phyloP scores from a whole-genome alignment of 768 basidiomycete species.

The Kwoniella sp. region DNA sequence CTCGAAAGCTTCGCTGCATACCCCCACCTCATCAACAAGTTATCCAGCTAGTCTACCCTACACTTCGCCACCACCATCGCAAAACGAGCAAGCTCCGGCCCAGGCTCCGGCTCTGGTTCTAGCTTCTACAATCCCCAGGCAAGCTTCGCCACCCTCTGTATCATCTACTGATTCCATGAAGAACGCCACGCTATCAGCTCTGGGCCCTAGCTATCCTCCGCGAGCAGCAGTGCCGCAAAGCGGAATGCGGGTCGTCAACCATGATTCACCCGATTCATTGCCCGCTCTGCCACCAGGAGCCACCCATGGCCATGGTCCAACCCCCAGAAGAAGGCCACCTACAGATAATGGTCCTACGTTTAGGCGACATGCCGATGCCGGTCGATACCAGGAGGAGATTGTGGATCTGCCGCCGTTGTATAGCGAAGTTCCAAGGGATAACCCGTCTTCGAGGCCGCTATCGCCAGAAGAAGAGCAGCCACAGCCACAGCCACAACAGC shows the following conservation, averaged over 20 bases:
- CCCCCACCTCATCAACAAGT: constrained; percentile 1
- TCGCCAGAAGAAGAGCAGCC: not conserved
- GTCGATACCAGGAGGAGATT: constrained; percentile 32
- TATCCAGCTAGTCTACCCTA: not conserved
- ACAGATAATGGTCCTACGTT: constrained; percentile 26
- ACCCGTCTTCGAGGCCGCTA: constrained; percentile 1
- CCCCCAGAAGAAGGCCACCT: constrained; percentile 13
- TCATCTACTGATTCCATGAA: not conserved
- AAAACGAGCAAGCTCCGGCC: not conserved
- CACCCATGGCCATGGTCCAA: constrained; percentile 11
- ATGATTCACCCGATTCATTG: constrained; percentile 26
- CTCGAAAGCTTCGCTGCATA: constrained; percentile 16
- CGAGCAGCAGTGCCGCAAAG: not conserved
- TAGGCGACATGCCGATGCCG: constrained; percentile 44
- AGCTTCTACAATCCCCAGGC: constrained; percentile 2
- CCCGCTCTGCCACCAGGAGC: constrained; percentile 26
- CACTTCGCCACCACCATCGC: constrained; percentile 3
- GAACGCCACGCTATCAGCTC: constrained; percentile 3
- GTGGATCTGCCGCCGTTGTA: constrained; percentile 50
- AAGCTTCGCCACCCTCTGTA: constrained; percentile 2
- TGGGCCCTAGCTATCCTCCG: not conserved
- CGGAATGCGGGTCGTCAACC: constrained; percentile 33
- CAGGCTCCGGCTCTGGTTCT: too few species aligned
- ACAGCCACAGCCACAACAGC: too few species aligned
- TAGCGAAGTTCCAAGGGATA: constrained; percentile 44